Conservation (phyloP, 805 yeast species). For the Nakazawaea holstii region DNA sequence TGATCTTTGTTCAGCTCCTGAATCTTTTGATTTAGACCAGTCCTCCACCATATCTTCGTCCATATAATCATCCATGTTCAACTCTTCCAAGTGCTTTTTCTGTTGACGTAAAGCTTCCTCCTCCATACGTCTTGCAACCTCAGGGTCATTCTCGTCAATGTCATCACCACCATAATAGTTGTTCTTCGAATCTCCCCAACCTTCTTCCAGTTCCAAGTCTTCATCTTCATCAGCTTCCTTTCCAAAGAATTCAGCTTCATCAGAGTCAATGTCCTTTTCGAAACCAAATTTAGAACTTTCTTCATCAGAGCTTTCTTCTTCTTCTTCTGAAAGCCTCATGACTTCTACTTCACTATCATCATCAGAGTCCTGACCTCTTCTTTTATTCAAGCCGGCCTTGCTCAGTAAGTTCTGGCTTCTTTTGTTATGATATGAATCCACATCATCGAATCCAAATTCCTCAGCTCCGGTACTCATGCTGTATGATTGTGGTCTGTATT, state of each 20-base stretch:
- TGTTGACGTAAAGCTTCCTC: slow-evolving; percentile 86
- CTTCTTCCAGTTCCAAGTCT: slow-evolving; percentile 21
- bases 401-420: slow-evolving; percentile 53
- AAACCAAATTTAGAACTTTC: slow-evolving; percentile 24
- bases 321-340: slow-evolving; percentile 32
- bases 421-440: slow-evolving; percentile 61
- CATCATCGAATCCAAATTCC: slow-evolving; percentile 53
- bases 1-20: slow-evolving; percentile 32
- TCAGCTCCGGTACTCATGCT: slow-evolving; percentile 9
- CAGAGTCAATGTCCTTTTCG: slow-evolving; percentile 40
- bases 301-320: slow-evolving; percentile 31
- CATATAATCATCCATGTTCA: slow-evolving; percentile 68
- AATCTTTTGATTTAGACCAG: slow-evolving; percentile 60
- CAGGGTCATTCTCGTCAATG: slow-evolving; percentile 53
- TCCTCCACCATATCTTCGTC: slow-evolving; percentile 78
- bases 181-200: slow-evolving; percentile 41
- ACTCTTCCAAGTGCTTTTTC: slow-evolving; percentile 68
- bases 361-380: slow-evolving; percentile 29
- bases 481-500: slow-evolving; percentile 8
- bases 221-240: slow-evolving; percentile 25
- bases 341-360: slow-evolving; percentile 54
- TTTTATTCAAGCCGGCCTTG: slow-evolving; percentile 44
- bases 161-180: slow-evolving; percentile 59
- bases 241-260: slow-evolving; percentile 39
- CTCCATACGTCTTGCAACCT: slow-evolving; percentile 70